A percentile compares a stretch with the other conserved stretches of the same genome.
These are phyloP conservation scores for Colletotrichum sp. DNA, from an alignment of 2,329 filamentous ascomycete genomes.

Conservation along the genomic window DNA sequence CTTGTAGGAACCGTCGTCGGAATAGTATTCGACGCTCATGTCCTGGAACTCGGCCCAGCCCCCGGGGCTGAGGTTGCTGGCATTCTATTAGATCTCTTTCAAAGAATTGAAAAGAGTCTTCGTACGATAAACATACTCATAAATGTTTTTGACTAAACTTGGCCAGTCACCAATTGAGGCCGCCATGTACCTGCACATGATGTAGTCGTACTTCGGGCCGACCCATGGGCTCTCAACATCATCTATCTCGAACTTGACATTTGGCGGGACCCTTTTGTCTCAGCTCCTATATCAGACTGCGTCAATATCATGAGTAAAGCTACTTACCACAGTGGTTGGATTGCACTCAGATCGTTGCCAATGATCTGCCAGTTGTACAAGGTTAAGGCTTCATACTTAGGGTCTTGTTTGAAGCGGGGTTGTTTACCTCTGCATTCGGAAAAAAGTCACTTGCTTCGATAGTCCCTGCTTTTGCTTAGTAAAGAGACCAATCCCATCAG, in stretches of 20 bases:
- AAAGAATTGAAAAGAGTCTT: no score
- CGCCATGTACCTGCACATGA: slow-evolving; percentile 39
- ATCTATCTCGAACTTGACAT: slow-evolving; percentile 42
- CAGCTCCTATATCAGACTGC: neutral
- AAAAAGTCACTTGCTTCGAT: slow-evolving; percentile 40
- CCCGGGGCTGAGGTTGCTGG: slow-evolving; percentile 39
- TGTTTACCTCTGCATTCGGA: slow-evolving; percentile 28
- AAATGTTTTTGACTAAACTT: slow-evolving; percentile 24
- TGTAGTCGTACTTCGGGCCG: slow-evolving; percentile 35
- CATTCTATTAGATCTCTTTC: neutral
- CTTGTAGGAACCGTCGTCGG: slow-evolving; percentile 31
- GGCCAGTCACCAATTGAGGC: slow-evolving; percentile 36
- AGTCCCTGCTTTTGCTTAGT: slow-evolving; percentile 28
- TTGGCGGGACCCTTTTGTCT: slow-evolving; percentile 30
- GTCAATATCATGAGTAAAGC: neutral
- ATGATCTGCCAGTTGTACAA: slow-evolving; percentile 28
- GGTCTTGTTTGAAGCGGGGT: neutral
- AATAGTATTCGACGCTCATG: slow-evolving; percentile 28
- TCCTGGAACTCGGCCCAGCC: slow-evolving; percentile 38
- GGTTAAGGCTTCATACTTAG: slow-evolving; percentile 41
- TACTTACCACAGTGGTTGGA: slow-evolving; percentile 30
- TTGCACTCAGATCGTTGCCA: slow-evolving; percentile 34
- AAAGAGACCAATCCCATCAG: no score
- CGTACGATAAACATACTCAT: slow-evolving; percentile 20
- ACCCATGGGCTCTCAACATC: slow-evolving; percentile 35